These are phyloP conservation scores for Scutellaria minor DNA, from an alignment of 257 asterid species.

Conservation along the genomic window DNA sequence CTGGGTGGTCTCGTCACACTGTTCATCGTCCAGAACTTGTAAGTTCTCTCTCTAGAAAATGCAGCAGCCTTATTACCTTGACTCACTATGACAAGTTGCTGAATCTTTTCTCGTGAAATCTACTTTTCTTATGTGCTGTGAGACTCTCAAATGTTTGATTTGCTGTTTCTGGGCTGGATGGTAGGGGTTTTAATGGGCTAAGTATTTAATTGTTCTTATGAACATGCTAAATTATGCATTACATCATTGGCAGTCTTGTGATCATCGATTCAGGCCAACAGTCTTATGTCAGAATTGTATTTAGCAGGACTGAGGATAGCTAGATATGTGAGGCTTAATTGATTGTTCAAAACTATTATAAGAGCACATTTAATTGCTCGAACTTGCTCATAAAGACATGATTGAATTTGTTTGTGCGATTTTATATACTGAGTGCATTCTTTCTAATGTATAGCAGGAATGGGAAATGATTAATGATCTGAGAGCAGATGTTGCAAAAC, in stretches of 20 bases:
- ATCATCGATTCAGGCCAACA: constrained; percentile 13
- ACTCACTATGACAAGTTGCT: constrained; percentile 12
- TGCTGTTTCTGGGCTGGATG: background rate
- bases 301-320: background rate
- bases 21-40: constrained; percentile 88
- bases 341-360: background rate
- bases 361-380: background rate
- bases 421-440: constrained; percentile 21
- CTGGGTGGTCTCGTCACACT: constrained; percentile 83
- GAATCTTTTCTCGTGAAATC: background rate
- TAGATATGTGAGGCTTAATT: background rate
- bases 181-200: background rate
- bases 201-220: background rate
- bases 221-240: constrained; percentile 22
- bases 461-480: constrained; percentile 89
- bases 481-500: constrained; percentile 81
- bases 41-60: constrained; percentile 35
- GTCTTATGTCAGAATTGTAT: background rate
- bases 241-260: constrained; percentile 16
- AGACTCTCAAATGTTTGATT: background rate
- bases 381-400: background rate
- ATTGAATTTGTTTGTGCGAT: constrained; percentile 5
- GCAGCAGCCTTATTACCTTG: background rate
- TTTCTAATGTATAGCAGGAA: constrained; percentile 55
- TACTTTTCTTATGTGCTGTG: background rate